Evolutionary conservation across 2,329 filamentous ascomycete genomes (phyloP), one percentile per base, ranked within the genome.

Genomic region (Neofusicoccum laricinum): DNA sequence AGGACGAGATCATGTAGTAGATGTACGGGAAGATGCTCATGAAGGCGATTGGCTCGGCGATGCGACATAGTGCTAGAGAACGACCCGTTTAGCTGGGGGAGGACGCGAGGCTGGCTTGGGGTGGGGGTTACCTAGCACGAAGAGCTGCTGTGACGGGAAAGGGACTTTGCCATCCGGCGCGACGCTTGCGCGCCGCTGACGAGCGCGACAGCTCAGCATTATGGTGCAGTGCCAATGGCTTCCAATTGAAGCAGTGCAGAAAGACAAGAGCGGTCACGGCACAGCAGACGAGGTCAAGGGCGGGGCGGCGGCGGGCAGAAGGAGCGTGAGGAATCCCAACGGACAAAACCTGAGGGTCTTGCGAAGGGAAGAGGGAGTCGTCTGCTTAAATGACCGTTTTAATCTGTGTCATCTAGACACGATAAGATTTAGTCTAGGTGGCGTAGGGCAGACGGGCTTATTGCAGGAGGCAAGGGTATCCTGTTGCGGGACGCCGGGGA

Each of bases 11-110:
- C 95, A 99, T 98, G 82, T 91, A 94, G 81, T 97, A 98, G 71
- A 96, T 93, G 78, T 98, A 99, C 1, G 95, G 95, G 76, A 99
- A 98, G 71, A 98, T 97, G 62, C 93, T 97, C 92, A 97, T 98
- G 84, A 99, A 98, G 5, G 95, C 95, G 77, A 99, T 98, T 61
- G 95, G 95, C 77, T 99, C 95, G 83, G 93, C 97, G 81, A 99
- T 94, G 74, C 95, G 90, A 80, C 93, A 97, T 73, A 97, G 84
- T 50, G 93, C 93, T 96, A 68, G 34, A 25, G 10, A 17, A 6
- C 17, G 34, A 11, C 4, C 1, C 17, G 51, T 30, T 59, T 49
- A 61, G 63, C 25, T n/a, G 21, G 32, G 12, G 50, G 17, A 2
- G 34, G 14, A 14, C 40, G 15, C 19, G 48, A 15, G 19, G 15